Evolutionary conservation across 305 asterid species (phyloP).

Genomic region (Fraxinus platypoda): DNA sequence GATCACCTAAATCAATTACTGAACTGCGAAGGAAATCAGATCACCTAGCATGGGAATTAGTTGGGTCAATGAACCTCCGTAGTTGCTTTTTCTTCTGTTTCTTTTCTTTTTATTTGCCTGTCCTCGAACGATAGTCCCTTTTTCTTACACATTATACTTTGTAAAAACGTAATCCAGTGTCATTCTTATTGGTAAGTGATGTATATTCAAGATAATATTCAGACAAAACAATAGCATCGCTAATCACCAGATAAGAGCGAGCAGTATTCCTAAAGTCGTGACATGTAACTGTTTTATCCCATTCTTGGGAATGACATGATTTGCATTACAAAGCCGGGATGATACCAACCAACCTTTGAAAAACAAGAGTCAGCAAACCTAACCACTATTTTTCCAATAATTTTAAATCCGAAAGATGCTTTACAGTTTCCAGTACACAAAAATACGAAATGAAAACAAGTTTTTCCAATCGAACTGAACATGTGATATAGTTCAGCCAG

Average conservation of each 20-base stretch:
- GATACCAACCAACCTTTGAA: background rate
- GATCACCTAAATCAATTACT: background rate
- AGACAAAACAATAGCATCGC: background rate
- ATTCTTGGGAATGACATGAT: background rate
- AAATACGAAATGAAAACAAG: conserved; percentile 6
- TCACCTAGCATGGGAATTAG: background rate
- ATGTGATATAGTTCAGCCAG: conserved; percentile 20
- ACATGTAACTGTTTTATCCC: background rate
- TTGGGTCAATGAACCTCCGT: background rate
- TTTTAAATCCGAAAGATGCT: background rate
- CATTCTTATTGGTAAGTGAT: background rate
- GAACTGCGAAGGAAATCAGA: background rate
- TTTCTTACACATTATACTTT: background rate
- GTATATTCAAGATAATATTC: background rate
- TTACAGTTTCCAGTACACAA: conserved; percentile 2
- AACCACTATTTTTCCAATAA: background rate
- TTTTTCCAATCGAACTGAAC: conserved; percentile 8
- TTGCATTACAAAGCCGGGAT: background rate
- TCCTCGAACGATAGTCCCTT: background rate
- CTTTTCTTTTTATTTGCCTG: background rate
- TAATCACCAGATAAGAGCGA: background rate
- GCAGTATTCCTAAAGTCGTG: background rate
- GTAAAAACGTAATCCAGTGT: background rate
- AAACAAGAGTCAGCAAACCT: background rate
- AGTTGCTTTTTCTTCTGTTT: background rate